Base-by-base conservation (phyloP, 2,329 filamentous ascomycete genomes). In the Fusarium sacchari region DNA sequence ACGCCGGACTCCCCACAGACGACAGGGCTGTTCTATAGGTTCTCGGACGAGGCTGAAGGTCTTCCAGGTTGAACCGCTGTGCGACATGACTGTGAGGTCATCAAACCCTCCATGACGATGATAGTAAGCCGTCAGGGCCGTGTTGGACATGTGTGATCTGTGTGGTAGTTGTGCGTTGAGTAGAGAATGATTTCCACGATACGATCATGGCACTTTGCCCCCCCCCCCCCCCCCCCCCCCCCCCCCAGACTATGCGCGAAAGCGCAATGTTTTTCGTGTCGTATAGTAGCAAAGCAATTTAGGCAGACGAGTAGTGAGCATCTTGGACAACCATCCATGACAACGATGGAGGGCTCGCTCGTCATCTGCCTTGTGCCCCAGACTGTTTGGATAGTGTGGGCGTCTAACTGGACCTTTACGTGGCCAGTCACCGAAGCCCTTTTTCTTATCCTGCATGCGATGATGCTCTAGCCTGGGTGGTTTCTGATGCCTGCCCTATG, bases 51-150 rank as follows among this genome's bases (percentile, higher is more conserved):
- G 69, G 75, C 72, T 77, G 64, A 60, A 73, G 73, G 50, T 37
- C 43, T 55, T n/a, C n/a, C n/a, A n/a, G n/a, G n/a, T n/a, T 67
- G n/a, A 52, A 60, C 59, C 42, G 32, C 47, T 59, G 40, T 65
- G 60, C 42, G 62, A 68, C 61, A 62, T 49, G 39, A 32, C 39
- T 40, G 66, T 77, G 69, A 77, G 72, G 71, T 76, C 73, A 77
- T 73, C 64, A 52, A 70, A 70, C 73, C 67, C 67, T 69, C 69
- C 57, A 64, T 73, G 59, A 66, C 60, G 40, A 72, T 63, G 43
- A 47, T 32, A 49, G 58, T 56, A 69, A 58, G 58, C 55, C 36
- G 59, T 53, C 34, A 59, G 30, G 57, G 66, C 55, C 46, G 39
- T 67, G 15, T 34, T 47, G 36, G 30, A 42, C 30, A 44, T 32